Conservation (phyloP, 2,329 filamentous ascomycete genomes). For the Alternaria incomplexa region DNA sequence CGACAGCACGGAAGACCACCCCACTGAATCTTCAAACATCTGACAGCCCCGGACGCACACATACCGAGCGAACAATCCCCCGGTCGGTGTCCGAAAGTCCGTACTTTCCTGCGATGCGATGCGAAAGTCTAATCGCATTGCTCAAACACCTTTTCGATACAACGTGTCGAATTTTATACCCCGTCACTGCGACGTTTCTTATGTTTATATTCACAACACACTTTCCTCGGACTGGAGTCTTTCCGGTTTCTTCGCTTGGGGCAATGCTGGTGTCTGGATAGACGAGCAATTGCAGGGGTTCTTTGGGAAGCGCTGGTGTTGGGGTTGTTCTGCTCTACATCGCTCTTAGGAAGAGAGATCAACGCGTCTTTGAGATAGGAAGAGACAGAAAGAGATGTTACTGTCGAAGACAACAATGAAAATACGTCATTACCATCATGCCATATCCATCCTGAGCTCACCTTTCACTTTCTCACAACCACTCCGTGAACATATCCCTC, state of each 20-base stretch:
- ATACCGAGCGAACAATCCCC: not conserved
- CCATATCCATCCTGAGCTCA: not conserved
- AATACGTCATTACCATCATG: not conserved
- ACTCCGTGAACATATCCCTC: not conserved
- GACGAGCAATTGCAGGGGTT: not conserved
- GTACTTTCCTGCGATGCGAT: not conserved
- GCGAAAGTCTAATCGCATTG: not conserved
- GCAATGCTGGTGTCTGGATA: not conserved
- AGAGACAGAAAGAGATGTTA: not conserved
- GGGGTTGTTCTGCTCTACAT: not conserved
- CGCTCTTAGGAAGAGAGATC: not conserved
- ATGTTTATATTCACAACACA: constrained; percentile 4
- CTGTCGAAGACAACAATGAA: not conserved
- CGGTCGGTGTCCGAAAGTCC: not conserved
- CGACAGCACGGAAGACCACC: not conserved
- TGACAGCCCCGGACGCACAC: not conserved
- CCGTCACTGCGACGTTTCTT: constrained; percentile 14
- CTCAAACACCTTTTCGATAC: not conserved
- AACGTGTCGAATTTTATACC: not conserved
- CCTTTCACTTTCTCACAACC: not conserved
- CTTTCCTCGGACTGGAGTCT: not conserved
- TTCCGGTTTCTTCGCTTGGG: not conserved
- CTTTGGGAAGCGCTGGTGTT: constrained; percentile 11
- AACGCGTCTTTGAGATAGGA: not conserved
- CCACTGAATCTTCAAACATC: constrained; percentile 7